Evolutionary conservation across 2,329 filamentous ascomycete species (phyloP).

Genomic region (Pestalotiopsis sp.): DNA sequence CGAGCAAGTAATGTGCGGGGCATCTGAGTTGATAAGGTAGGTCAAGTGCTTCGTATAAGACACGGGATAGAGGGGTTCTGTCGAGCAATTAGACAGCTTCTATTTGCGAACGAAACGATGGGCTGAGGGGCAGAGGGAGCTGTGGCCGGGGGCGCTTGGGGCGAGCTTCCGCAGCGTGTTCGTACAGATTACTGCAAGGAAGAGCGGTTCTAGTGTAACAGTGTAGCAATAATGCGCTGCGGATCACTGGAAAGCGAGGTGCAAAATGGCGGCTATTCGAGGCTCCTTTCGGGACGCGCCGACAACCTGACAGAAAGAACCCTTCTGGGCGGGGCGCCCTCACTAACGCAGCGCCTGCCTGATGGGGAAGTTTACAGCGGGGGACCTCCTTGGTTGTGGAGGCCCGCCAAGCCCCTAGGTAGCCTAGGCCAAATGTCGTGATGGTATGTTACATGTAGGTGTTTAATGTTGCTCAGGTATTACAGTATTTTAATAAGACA

Average conservation of each 20-base stretch:
- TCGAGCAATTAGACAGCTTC: slow-evolving; percentile 4
- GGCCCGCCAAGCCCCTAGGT: too few species aligned
- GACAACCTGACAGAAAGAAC: too few species aligned
- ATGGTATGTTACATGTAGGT: too few species aligned
- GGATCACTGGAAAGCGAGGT: not conserved
- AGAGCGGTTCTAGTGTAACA: not conserved
- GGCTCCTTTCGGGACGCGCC: not conserved
- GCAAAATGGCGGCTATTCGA: not conserved
- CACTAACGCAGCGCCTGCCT: too few species aligned
- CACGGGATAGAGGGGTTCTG: not conserved
- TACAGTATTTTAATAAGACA: too few species aligned
- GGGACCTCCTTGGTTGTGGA: too few species aligned
- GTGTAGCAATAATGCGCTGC: not conserved
- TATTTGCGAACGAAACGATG: not conserved
- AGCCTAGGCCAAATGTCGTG: too few species aligned
- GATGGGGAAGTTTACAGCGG: too few species aligned
- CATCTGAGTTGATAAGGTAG: slow-evolving; percentile 19
- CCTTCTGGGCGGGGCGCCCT: too few species aligned
- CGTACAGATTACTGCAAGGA: not conserved
- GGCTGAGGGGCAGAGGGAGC: not conserved
- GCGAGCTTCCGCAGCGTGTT: not conserved
- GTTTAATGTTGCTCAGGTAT: too few species aligned
- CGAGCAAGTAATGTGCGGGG: slow-evolving; percentile 24
- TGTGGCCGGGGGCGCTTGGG: not conserved
- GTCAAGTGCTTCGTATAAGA: not conserved